phyloP scores from a whole-genome alignment of 2,329 filamentous ascomycete species.

The Ceratocystis papillata region DNA sequence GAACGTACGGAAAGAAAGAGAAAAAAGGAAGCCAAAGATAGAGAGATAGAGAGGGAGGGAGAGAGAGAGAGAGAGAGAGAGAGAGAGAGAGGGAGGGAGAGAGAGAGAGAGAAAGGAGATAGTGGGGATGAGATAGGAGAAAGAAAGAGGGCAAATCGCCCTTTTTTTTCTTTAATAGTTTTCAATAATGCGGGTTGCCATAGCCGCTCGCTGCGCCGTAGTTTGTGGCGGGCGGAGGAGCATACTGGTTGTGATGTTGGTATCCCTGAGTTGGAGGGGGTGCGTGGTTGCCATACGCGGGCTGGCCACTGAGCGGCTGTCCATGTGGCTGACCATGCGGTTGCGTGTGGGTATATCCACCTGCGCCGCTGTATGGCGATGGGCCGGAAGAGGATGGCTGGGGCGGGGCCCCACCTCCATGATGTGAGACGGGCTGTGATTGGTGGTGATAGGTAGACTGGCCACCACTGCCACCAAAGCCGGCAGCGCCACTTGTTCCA shows the following conservation, averaged over 20 bases:
- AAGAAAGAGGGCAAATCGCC: too few relatives aligned
- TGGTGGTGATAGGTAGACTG: conserved; percentile 28
- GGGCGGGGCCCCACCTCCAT: conserved; percentile 17
- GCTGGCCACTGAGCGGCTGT: conserved; percentile 26
- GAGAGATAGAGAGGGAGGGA: neutral
- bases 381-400: conserved; percentile 14
- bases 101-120: neutral
- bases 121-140: too few relatives aligned
- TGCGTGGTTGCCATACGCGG: conserved; percentile 23
- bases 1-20: neutral
- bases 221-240: conserved; percentile 21
- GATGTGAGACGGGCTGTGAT: conserved; percentile 22
- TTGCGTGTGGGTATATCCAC: conserved; percentile 18
- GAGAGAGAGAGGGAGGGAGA: neutral
- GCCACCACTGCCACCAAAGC: conserved; percentile 28
- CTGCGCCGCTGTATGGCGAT: conserved; percentile 15
- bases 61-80: neutral
- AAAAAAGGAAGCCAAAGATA: neutral
- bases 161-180: neutral
- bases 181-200: conserved; percentile 20
- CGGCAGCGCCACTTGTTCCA: conserved; percentile 27
- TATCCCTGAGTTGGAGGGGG: conserved; percentile 25
- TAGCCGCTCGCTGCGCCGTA: conserved; percentile 21
- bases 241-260: conserved; percentile 27
- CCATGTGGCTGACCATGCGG: conserved; percentile 17